These are phyloP conservation scores for Rhodomyrtus tomentosa DNA, from an alignment of 345 rosid species.

Conservation along the genomic window DNA sequence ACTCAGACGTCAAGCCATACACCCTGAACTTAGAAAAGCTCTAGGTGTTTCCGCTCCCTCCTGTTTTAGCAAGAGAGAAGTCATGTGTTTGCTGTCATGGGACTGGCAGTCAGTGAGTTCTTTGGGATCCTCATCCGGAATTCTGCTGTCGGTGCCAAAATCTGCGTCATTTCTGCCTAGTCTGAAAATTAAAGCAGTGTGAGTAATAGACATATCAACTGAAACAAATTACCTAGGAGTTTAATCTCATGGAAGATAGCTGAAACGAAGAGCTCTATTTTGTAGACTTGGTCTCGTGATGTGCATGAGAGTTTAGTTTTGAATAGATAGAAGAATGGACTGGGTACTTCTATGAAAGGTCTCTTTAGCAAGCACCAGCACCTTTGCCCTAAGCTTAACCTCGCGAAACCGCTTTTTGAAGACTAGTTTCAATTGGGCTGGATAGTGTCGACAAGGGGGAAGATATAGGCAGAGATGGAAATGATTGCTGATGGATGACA, in stretches of 20 bases:
- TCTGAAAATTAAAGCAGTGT: neutral
- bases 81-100: conserved; percentile 42
- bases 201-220: neutral
- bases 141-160: conserved; percentile 49
- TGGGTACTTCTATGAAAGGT: too few relatives aligned
- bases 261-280: neutral
- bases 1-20: conserved; percentile 44
- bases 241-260: neutral
- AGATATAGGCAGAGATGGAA: too few relatives aligned
- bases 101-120: conserved; percentile 26
- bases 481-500: too few relatives aligned
- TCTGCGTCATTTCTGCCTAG: conserved; percentile 46
- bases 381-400: neutral
- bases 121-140: conserved; percentile 46
- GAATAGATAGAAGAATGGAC: too few relatives aligned
- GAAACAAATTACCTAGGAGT: rapidly evolving
- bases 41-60: conserved; percentile 34
- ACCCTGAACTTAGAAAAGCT: conserved; percentile 37
- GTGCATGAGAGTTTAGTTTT: neutral
- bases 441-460: too few relatives aligned
- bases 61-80: conserved; percentile 46
- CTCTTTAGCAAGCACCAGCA: neutral
- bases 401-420: neutral
- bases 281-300: rapidly evolving
- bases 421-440: neutral